Evolutionary conservation across 768 basidiomycete genomes (phyloP).

Genomic region (Termitomyces sp.): DNA sequence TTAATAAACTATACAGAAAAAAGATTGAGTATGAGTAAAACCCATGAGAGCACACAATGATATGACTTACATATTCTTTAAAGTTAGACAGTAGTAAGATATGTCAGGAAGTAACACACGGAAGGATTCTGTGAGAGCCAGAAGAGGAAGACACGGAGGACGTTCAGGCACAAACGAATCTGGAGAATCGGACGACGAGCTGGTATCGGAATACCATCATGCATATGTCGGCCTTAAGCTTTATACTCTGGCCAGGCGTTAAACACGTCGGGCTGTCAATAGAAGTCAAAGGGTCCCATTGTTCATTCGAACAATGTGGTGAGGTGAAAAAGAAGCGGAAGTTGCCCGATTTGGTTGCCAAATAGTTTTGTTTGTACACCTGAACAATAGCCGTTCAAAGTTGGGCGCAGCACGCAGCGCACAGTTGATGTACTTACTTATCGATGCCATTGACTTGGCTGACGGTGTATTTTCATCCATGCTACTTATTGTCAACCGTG

Average conservation of each 20-base stretch:
- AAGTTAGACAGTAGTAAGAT: not conserved
- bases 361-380: not conserved
- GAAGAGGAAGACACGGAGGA: not conserved
- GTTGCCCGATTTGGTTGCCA: not conserved
- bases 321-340: not conserved
- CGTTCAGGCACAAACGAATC: not conserved
- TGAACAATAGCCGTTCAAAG: too few species aligned
- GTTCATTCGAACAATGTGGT: not conserved
- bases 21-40: not conserved
- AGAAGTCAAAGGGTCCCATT: conserved; percentile 1
- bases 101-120: not conserved
- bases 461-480: too few species aligned
- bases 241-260: not conserved
- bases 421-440: too few species aligned
- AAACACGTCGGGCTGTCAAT: not conserved
- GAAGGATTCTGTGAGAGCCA: not conserved
- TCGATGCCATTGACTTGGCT: too few species aligned
- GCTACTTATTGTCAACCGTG: too few species aligned
- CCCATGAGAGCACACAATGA: too few species aligned
- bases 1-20: not conserved
- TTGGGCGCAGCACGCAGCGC: too few species aligned
- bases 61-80: not conserved
- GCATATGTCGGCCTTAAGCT: too few species aligned
- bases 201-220: not conserved
- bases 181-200: not conserved